Percentiles rank a stretch among this genome's conserved stretches.
phyloP scores from a whole-genome alignment of 495 filamentous ascomycete species.

The Trichocladium uniseriatum region DNA sequence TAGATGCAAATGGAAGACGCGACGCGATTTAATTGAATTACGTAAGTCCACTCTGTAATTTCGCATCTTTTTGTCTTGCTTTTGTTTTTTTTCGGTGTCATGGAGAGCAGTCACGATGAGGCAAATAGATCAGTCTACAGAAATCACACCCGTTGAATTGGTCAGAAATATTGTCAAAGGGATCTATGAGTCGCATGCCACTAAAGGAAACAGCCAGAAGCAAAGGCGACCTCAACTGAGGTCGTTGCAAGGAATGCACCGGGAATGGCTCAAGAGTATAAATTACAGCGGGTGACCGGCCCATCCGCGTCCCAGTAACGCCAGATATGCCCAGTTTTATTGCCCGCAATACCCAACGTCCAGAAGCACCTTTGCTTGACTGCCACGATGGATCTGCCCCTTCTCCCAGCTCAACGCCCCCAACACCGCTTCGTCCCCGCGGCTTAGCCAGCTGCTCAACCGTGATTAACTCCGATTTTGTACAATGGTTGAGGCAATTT shows the following conservation, averaged over 20 bases:
- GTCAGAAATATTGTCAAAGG: slow-evolving; percentile 19
- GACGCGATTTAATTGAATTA: not conserved
- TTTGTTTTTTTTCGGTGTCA: too few relatives aligned
- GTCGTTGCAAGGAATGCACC: slow-evolving; percentile 44
- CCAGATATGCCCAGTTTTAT: slow-evolving; percentile 24
- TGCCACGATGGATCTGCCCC: slow-evolving; percentile 17
- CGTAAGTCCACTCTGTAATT: not conserved
- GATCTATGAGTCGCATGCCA: slow-evolving; percentile 40
- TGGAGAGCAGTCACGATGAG: too few relatives aligned
- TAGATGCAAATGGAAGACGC: not conserved
- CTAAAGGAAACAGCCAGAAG: slow-evolving; percentile 29
- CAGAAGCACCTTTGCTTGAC: slow-evolving; percentile 16
- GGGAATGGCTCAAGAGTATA: slow-evolving; percentile 49
- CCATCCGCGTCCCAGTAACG: slow-evolving; percentile 28
- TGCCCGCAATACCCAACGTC: slow-evolving; percentile 22
- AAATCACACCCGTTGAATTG: slow-evolving; percentile 23
- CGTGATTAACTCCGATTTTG: slow-evolving; percentile 23
- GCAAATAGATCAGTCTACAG: not conserved
- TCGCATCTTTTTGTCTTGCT: too few relatives aligned
- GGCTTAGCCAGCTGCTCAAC: slow-evolving; percentile 13
- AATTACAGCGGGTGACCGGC: slow-evolving; percentile 47
- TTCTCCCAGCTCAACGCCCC: slow-evolving; percentile 15
- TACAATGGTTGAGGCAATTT: slow-evolving; percentile 40
- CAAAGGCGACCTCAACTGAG: slow-evolving; percentile 25
- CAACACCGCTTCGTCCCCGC: slow-evolving; percentile 13